Conservation (phyloP, 768 basidiomycete genomes). For the Boletus sp. region DNA sequence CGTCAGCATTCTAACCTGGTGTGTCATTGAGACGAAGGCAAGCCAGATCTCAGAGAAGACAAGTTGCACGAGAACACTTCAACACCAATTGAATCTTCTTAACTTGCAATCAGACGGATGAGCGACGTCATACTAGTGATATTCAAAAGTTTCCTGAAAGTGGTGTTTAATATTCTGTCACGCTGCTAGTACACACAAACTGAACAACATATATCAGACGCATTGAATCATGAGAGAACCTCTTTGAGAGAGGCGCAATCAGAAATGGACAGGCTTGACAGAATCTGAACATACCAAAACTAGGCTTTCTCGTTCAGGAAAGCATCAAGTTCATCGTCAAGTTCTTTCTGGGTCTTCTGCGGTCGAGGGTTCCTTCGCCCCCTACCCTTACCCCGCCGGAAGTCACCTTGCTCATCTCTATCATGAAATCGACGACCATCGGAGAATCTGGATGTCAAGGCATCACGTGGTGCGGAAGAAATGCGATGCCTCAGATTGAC, state of each 20-base stretch:
- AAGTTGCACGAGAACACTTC: too few relatives aligned
- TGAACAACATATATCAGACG: not conserved
- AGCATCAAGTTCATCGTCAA: constrained; percentile 82
- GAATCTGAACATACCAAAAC: constrained; percentile 10
- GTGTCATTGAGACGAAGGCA: not conserved
- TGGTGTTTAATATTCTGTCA: constrained; percentile 11
- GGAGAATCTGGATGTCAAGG: constrained; percentile 17
- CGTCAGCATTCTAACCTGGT: not conserved
- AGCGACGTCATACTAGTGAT: not conserved
- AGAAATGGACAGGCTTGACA: not conserved
- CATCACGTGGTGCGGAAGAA: constrained; percentile 35
- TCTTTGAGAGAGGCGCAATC: not conserved
- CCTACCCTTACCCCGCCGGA: constrained; percentile 30
- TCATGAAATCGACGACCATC: constrained; percentile 20
- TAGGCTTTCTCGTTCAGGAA: constrained; percentile 59
- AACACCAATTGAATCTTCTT: not conserved
- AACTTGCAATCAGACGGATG: not conserved
- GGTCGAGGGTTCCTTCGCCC: constrained; percentile 42
- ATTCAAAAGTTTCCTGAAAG: not conserved
- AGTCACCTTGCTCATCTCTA: constrained; percentile 26
- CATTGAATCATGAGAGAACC: not conserved
- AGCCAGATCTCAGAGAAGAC: not conserved
- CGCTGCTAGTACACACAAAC: constrained; percentile 4
- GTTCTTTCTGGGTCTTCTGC: constrained; percentile 66
- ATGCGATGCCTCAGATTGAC: constrained; percentile 44